A percentile compares a stretch with the other conserved stretches of the same genome.
These are phyloP conservation scores for Protomyces pachydermus DNA, from an alignment of 1,139 yeast species.

Conservation along the genomic window DNA sequence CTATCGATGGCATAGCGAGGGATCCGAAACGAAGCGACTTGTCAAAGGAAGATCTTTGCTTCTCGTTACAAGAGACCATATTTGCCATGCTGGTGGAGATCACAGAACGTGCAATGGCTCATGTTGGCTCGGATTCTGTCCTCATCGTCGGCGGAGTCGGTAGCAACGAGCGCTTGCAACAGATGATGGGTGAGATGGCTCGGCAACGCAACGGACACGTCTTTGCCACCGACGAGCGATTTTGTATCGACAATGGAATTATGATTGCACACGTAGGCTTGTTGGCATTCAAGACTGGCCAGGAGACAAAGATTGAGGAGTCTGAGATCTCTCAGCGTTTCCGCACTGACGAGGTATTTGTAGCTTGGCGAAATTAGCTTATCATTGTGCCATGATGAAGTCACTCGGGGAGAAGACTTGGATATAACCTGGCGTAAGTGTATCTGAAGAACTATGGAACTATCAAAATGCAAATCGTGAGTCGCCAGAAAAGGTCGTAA, in stretches of 20 bases:
- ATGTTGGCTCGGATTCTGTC: conserved; percentile 83
- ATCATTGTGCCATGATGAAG: too few species aligned
- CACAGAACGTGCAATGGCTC: conserved; percentile 98
- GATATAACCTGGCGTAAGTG: too few species aligned
- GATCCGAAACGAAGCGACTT: conserved; percentile 49
- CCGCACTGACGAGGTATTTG: conserved; percentile 34
- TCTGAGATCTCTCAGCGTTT: conserved; percentile 91
- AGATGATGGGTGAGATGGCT: conserved; percentile 95
- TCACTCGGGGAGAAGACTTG: too few species aligned
- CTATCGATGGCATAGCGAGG: conserved; percentile 72
- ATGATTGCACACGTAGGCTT: conserved; percentile 99
- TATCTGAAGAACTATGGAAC: not conserved
- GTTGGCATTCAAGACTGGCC: conserved; percentile 78
- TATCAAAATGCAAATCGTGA: not conserved
- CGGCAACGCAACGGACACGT: conserved; percentile 79
- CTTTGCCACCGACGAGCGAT: conserved; percentile 88
- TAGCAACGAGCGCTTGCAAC: conserved; percentile 80
- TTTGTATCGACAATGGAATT: conserved; percentile 41
- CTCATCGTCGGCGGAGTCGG: conserved; percentile 98
- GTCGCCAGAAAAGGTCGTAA: not conserved
- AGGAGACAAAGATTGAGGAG: conserved; percentile 51
- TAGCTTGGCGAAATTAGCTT: conserved; percentile 31
- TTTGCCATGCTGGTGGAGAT: conserved; percentile 97
- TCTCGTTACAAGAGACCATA: conserved; percentile 82
- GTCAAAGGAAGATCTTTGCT: conserved; percentile 84